phyloP scores from a whole-genome alignment of 2,329 filamentous ascomycete species.

The Gremmenia infestans region DNA sequence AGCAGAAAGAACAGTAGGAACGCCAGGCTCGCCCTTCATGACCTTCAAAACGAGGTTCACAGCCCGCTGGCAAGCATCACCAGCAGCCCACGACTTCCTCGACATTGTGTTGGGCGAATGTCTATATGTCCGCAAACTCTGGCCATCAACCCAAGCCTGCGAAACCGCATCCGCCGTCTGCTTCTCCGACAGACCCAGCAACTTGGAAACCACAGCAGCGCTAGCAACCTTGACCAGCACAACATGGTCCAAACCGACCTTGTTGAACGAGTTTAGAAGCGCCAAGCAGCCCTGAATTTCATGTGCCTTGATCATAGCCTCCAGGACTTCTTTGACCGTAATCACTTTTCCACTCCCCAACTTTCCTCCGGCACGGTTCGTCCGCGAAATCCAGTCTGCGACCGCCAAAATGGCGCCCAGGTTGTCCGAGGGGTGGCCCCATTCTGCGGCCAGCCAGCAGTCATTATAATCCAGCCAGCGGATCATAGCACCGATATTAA shows the following conservation, averaged over 20 bases:
- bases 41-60: conserved; percentile 91
- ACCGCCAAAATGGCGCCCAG: conserved; percentile 93
- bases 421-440: conserved; percentile 98
- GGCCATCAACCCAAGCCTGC: conserved; percentile 96
- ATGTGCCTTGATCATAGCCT: conserved; percentile 98
- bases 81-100: conserved; percentile 97
- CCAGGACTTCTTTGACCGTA: conserved; percentile 84
- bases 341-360: conserved; percentile 83
- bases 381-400: conserved; percentile 95
- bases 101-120: conserved; percentile 99
- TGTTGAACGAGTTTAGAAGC: conserved; percentile 97
- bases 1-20: conserved; percentile 88
- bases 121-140: conserved; percentile 92
- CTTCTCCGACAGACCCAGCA: conserved; percentile 83
- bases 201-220: conserved; percentile 88
- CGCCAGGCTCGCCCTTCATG: conserved; percentile 81
- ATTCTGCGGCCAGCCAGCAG: conserved; percentile 98
- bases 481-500: conserved; percentile 99
- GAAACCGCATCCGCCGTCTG: conserved; percentile 95
- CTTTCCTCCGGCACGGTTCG: conserved; percentile 70
- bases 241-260: conserved; percentile 96
- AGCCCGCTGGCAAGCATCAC: conserved; percentile 93
- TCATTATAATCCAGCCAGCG: conserved; percentile 99
- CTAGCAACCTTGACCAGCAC: conserved; percentile 97
- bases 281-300: conserved; percentile 98